Evolutionary conservation across 805 yeast genomes (phyloP).

Genomic region (Yamadazyma ubonensis): DNA sequence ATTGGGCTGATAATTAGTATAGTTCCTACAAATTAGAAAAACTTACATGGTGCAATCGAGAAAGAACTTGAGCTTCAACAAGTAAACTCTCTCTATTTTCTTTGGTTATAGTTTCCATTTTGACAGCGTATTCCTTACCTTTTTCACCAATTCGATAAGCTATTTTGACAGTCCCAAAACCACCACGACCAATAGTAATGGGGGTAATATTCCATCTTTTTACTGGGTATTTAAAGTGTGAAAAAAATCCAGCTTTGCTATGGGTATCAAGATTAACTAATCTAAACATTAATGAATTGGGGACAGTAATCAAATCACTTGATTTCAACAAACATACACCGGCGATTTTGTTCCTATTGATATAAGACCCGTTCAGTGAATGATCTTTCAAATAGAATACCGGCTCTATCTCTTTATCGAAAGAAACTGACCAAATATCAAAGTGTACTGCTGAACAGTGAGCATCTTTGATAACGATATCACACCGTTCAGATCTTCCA

Average conservation of each 20-base stretch:
- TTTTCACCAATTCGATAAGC: slow-evolving; percentile 21
- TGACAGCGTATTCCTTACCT: slow-evolving; percentile 47
- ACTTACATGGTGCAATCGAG: slow-evolving; percentile 32
- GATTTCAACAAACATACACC: slow-evolving; percentile 31
- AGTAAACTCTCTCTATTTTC: slow-evolving; percentile 4
- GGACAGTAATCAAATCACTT: slow-evolving; percentile 33
- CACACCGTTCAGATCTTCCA: slow-evolving; percentile 40
- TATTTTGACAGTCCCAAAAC: slow-evolving; percentile 55
- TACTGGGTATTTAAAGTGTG: not conserved
- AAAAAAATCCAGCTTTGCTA: too few relatives aligned
- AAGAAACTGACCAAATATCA: slow-evolving; percentile 46
- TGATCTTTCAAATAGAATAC: slow-evolving; percentile 49
- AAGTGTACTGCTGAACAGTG: slow-evolving; percentile 50
- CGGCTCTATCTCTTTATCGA: slow-evolving; percentile 48
- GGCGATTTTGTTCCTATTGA: slow-evolving; percentile 37
- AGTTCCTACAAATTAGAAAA: not conserved
- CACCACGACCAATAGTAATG: slow-evolving; percentile 51
- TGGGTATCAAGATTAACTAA: too few relatives aligned
- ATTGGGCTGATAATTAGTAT: slow-evolving; percentile 36
- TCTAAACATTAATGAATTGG: not conserved
- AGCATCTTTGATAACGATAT: slow-evolving; percentile 33
- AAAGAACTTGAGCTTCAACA: slow-evolving; percentile 44
- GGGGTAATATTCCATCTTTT: slow-evolving; percentile 42
- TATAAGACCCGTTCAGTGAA: slow-evolving; percentile 51
- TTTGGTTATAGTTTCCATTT: slow-evolving; percentile 26